A percentile compares a stretch with the other conserved stretches of the same genome.
These are phyloP conservation scores for Neurospora sp. DNA, from an alignment of 495 filamentous ascomycete genomes.

Conservation along the genomic window DNA sequence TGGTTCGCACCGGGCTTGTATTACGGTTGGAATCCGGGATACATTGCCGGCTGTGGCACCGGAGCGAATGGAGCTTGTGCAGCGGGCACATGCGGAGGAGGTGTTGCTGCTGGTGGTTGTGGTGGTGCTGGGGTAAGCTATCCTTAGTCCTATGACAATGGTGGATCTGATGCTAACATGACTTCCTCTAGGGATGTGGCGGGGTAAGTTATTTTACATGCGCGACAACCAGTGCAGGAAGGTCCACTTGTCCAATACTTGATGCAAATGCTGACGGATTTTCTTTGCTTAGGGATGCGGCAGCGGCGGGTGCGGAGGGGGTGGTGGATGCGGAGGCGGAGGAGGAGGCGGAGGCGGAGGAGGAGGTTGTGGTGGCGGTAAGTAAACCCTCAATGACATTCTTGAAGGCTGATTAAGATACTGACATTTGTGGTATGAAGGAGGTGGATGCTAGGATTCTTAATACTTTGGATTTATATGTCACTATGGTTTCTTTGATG, in stretches of 20 bases:
- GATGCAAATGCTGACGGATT: background rate
- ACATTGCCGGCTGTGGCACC: slow-evolving; percentile 11
- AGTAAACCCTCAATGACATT: background rate
- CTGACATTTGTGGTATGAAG: background rate
- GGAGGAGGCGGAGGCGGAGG: background rate
- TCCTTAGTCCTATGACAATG: background rate
- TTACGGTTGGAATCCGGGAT: slow-evolving; percentile 30
- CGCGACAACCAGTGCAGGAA: background rate
- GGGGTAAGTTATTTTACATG: background rate
- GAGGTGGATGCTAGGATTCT: background rate
- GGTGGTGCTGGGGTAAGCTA: slow-evolving; percentile 15
- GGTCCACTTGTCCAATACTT: background rate
- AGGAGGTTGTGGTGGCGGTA: background rate
- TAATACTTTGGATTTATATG: background rate
- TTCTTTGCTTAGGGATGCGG: slow-evolving; percentile 37
- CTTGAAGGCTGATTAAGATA: background rate
- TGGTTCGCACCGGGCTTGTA: slow-evolving; percentile 21
- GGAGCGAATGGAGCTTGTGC: slow-evolving; percentile 8
- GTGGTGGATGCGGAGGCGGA: slow-evolving; percentile 33
- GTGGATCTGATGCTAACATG: background rate
- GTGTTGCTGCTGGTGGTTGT: slow-evolving; percentile 25
- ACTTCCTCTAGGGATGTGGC: slow-evolving; percentile 7
- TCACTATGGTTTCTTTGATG: background rate
- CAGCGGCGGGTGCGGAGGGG: slow-evolving; percentile 30
- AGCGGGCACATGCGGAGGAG: slow-evolving; percentile 20